These are phyloP conservation scores for Botryotinia narcissicola DNA, from an alignment of 2,329 filamentous ascomycete genomes.

Conservation along the genomic window DNA sequence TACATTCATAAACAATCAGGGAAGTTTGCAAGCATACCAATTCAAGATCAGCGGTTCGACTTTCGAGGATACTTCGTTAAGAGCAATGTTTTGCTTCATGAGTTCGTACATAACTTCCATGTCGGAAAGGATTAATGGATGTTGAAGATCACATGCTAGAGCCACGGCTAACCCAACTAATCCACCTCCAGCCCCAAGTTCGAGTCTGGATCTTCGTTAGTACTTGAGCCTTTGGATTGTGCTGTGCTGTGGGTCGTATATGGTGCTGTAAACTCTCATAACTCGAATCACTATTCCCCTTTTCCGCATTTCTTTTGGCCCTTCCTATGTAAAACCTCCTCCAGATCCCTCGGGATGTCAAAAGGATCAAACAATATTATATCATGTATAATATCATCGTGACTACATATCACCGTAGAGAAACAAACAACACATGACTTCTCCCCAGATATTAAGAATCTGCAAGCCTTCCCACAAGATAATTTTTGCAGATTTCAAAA, in stretches of 20 bases:
- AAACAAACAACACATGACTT: not conserved
- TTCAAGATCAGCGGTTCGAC: slow-evolving; percentile 73
- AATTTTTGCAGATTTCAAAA: not conserved
- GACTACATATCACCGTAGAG: not conserved
- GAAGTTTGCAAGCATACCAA: slow-evolving; percentile 56
- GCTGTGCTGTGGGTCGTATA: not conserved
- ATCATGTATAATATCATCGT: not conserved
- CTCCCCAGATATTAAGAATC: not conserved
- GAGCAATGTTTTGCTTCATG: slow-evolving; percentile 81
- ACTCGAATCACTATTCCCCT: not conserved
- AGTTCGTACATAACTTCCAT: slow-evolving; percentile 80
- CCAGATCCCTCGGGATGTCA: not conserved
- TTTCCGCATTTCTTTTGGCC: not conserved
- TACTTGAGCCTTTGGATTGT: not conserved
- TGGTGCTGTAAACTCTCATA: not conserved
- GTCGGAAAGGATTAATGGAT: slow-evolving; percentile 77
- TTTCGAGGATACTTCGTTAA: slow-evolving; percentile 67
- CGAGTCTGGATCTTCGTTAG: slow-evolving; percentile 59
- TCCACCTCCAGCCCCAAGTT: slow-evolving; percentile 88
- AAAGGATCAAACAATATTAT: not conserved
- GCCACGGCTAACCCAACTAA: slow-evolving; percentile 70
- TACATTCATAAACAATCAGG: not conserved
- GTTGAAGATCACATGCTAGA: slow-evolving; percentile 52
- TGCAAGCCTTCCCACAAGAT: not conserved
- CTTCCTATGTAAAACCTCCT: not conserved